Evolutionary conservation across 139 green algal species (phyloP).

Genomic region (Picochlorum sp.): DNA sequence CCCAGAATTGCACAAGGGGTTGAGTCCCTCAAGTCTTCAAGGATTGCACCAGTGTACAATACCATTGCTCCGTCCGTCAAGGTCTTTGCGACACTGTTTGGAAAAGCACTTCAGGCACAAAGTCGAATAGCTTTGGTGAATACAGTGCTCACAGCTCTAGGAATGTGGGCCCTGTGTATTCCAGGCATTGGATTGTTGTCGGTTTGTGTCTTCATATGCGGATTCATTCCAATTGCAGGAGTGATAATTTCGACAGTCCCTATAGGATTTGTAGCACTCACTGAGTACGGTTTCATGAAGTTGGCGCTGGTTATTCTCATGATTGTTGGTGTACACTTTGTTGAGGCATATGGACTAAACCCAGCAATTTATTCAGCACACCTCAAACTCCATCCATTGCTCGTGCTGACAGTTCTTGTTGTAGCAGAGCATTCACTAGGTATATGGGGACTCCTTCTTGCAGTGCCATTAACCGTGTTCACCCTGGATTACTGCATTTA

Average conservation of each 20-base stretch:
- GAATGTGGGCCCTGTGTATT: conserved; percentile 77
- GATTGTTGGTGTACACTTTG: conserved; percentile 74
- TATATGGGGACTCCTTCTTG: conserved; percentile 88
- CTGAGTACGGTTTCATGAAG: conserved; percentile 88
- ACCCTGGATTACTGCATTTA: conserved; percentile 81
- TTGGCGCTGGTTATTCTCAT: conserved; percentile 78
- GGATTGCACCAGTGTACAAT: conserved; percentile 70
- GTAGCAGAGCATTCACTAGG: conserved; percentile 75
- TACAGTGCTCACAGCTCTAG: conserved; percentile 75
- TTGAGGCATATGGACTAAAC: conserved; percentile 75
- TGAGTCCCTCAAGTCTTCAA: conserved; percentile 43
- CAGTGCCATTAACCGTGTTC: conserved; percentile 87
- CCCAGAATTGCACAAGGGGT: conserved; percentile 63
- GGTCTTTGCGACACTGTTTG: conserved; percentile 79
- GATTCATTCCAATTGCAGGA: conserved; percentile 86
- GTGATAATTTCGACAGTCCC: conserved; percentile 82
- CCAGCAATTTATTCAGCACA: conserved; percentile 85
- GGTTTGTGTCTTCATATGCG: conserved; percentile 89
- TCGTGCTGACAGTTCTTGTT: conserved; percentile 63
- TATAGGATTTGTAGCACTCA: conserved; percentile 76
- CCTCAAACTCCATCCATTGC: conserved; percentile 88
- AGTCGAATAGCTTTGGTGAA: conserved; percentile 80
- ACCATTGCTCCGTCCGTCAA: conserved; percentile 76
- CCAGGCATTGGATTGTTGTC: conserved; percentile 76
- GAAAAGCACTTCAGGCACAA: conserved; percentile 84